These are phyloP conservation scores for Sporothrix pseudoabietina DNA, from an alignment of 2,329 filamentous ascomycete species.

Conservation along the genomic window DNA sequence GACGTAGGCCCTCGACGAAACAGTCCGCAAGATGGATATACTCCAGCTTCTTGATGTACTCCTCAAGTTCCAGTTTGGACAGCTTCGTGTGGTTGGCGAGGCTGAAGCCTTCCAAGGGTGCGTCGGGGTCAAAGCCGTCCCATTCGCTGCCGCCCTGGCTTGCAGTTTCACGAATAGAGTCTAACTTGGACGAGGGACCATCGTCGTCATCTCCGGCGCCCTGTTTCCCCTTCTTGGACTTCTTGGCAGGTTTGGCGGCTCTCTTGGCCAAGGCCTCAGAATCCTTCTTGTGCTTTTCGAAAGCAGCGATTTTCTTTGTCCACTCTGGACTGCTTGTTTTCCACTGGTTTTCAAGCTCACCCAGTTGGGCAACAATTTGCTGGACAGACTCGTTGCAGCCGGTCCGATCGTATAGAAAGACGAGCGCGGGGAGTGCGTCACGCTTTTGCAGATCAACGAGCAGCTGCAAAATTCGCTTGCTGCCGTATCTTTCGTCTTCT, in stretches of 20 bases:
- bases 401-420: slow-evolving; percentile 75
- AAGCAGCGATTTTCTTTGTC: slow-evolving; percentile 56
- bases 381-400: slow-evolving; percentile 63
- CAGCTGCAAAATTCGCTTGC: slow-evolving; percentile 54
- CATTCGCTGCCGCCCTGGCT: slow-evolving; percentile 58
- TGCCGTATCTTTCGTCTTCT: slow-evolving; percentile 30
- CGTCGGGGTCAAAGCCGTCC: slow-evolving; percentile 68
- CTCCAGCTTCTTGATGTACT: slow-evolving; percentile 55
- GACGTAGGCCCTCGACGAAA: slow-evolving; percentile 62
- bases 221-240: slow-evolving; percentile 42
- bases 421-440: slow-evolving; percentile 69
- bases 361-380: slow-evolving; percentile 55
- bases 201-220: slow-evolving; percentile 48
- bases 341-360: slow-evolving; percentile 57
- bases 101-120: slow-evolving; percentile 63
- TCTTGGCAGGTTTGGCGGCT: slow-evolving; percentile 38
- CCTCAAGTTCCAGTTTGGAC: slow-evolving; percentile 59
- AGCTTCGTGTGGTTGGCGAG: slow-evolving; percentile 66
- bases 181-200: slow-evolving; percentile 54
- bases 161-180: slow-evolving; percentile 59
- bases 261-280: slow-evolving; percentile 42
- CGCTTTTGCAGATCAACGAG: slow-evolving; percentile 61
- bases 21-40: slow-evolving; percentile 52
- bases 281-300: slow-evolving; percentile 56
- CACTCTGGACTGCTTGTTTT: slow-evolving; percentile 61